Base-by-base conservation (phyloP, 257 asterid species). In the Ajuga chamaepitys region DNA sequence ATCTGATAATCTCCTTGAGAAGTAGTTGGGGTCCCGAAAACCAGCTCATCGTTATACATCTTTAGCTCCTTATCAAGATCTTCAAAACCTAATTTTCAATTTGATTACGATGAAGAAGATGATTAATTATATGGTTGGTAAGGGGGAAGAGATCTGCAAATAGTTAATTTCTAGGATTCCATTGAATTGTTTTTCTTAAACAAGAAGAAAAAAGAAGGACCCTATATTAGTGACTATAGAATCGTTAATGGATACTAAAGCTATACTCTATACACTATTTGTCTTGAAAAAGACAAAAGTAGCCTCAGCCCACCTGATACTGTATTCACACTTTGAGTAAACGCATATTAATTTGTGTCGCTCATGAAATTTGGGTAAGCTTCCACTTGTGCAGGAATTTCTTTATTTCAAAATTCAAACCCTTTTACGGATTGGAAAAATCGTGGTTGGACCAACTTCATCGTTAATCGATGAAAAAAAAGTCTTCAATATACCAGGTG, bases 41-140 rank as follows among this genome's bases (percentile, higher is more conserved):
- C 69, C 56, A 73, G 40, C 57, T 75, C 73, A 34, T 9, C 72
- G 7, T 45, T 47, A n/a, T 68, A 65, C 80, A 79, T 79, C 32
- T 21, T 9, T 25, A 34, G 46, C 16, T 45, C 4, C 7, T 8
- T 62, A 2, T 1, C 13, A 18, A 10, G 70, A 67, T 75, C 68
- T 64, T 42, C 40, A 51, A 42, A 62, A 20, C 58, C 18, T 9
- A 40, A 46, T 26, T 45, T 50, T n/a, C n/a, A 18, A 9, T 45
- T 54, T n/a, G 54, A 10, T 71, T 57, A 54, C 42, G 22, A 42
- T 65, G 37, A 20, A 38, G 52, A 41, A 12, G 52, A 22, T 57
- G 81, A n/a, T n/a, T n/a, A n/a, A n/a, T n/a, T n/a, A 66, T 59
- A 40, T 22, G 67, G 69, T 46, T 41, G 75, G 72, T 70, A 20